Evolutionary conservation across 495 filamentous ascomycete species (phyloP), one percentile per base, ranked within the genome.

Genomic region (Geopyxis carbonaria): DNA sequence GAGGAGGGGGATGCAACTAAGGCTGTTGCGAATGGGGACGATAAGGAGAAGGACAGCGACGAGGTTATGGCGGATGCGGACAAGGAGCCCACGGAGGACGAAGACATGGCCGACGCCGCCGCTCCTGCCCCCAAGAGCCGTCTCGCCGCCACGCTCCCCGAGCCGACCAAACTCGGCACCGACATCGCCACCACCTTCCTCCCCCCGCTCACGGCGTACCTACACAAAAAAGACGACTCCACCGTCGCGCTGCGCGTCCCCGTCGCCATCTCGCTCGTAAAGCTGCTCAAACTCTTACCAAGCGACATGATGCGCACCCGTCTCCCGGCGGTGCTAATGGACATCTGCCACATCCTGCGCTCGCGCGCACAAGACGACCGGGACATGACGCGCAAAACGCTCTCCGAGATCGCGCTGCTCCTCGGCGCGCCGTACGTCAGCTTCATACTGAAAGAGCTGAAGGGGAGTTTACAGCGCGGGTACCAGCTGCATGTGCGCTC

Each of bases 401-500:
- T 99, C 25, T 70, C 77, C 29, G 78, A 86, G 33, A 81, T 95
- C 47, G 66, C 82, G 3, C 65, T 72, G 9, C 57, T 93, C 18
- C 64, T 93, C 16, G 89, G 89, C 3, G 73, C 85, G 0, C 59
- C 66, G 5, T 91, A 83, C 48, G 78, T 99, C 46, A 76, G 75
- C 7, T 94, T 94, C 51, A 76, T 95, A n/a, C 59, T 99, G 33
- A 92, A 87, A 49, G 85, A 94, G 56, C 66, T 99, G 7, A 70
- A 82, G 10, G 75, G 74, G 31, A 80, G 87, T 19, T 69, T 99
- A 4, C 68, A 69, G 20, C 67, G 73, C 46, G 89, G 89, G 4
- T 89, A 86, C 50, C 91, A 99, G 55, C 73, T 94, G 15, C 89
- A 99, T 57, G 83, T 99, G 15, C 65, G 95, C 18, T 94, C 86